These are phyloP conservation scores for Papiliotrema flavescens DNA, from an alignment of 1,284 basidiomycete genomes.

Conservation along the genomic window DNA sequence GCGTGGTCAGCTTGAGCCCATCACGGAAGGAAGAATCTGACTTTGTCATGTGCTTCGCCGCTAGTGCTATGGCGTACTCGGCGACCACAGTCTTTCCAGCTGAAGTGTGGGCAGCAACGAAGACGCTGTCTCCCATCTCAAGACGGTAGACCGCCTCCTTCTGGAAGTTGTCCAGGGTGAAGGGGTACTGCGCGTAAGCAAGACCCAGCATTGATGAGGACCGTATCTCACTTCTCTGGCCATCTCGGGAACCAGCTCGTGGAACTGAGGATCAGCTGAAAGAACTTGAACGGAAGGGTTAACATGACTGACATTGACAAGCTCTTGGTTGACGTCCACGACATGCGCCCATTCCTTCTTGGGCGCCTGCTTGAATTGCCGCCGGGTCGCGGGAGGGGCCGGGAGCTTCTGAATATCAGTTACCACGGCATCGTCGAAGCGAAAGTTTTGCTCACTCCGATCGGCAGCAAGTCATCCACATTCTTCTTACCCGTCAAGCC, in stretches of 20 bases:
- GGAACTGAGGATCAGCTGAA: constrained; percentile 30
- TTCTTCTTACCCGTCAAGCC: constrained; percentile 49
- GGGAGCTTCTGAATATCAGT: constrained; percentile 39
- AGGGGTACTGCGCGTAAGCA: constrained; percentile 62
- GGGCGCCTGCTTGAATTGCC: constrained; percentile 49
- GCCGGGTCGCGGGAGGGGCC: constrained; percentile 39
- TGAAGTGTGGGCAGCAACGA: constrained; percentile 97
- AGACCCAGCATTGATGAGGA: background rate
- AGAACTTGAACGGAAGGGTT: too few relatives aligned
- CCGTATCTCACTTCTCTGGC: constrained; percentile 34
- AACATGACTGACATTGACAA: constrained; percentile 60
- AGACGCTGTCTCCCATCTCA: constrained; percentile 96
- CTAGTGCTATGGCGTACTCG: constrained; percentile 96
- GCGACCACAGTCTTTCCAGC: constrained; percentile 99
- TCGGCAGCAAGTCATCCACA: constrained; percentile 77
- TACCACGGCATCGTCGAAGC: background rate
- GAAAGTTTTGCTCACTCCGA: constrained; percentile 57
- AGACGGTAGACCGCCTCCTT: constrained; percentile 98
- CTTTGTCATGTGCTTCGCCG: constrained; percentile 98
- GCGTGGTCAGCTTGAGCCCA: constrained; percentile 11
- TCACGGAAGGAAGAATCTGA: constrained; percentile 43
- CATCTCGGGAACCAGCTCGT: constrained; percentile 51
- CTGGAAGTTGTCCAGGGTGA: constrained; percentile 85
- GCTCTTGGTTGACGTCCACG: constrained; percentile 85
- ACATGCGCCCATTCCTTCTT: constrained; percentile 99